These are phyloP conservation scores for Candida andamanensis DNA, from an alignment of 805 yeast genomes.

Conservation along the genomic window DNA sequence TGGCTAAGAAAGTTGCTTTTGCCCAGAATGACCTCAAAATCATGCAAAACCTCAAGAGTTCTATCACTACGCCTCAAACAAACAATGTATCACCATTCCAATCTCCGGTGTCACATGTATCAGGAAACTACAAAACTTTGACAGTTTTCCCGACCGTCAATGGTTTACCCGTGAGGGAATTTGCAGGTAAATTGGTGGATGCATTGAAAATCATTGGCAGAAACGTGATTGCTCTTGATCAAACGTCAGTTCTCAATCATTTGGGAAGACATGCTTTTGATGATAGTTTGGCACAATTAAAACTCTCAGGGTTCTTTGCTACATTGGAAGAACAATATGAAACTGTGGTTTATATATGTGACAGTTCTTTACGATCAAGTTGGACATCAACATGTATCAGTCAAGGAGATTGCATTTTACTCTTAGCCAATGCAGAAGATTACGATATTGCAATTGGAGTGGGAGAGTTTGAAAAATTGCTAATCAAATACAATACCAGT, in stretches of 20 bases:
- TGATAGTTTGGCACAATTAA: slow-evolving; percentile 68
- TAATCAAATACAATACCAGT: slow-evolving; percentile 71
- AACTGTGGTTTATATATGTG: slow-evolving; percentile 86
- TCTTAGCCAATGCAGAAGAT: slow-evolving; percentile 78
- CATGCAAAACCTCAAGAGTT: slow-evolving; percentile 5
- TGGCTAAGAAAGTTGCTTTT: slow-evolving; percentile 52
- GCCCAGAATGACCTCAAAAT: slow-evolving; percentile 11
- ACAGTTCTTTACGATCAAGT: slow-evolving; percentile 70
- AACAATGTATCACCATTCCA: slow-evolving; percentile 16
- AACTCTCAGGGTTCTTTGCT: slow-evolving; percentile 83
- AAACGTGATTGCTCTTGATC: slow-evolving; percentile 74
- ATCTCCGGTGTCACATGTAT: slow-evolving; percentile 26
- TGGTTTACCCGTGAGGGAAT: slow-evolving; percentile 83
- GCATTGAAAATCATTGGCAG: slow-evolving; percentile 71
- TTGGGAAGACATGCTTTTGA: slow-evolving; percentile 92
- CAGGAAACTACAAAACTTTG: slow-evolving; percentile 68
- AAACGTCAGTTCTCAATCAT: slow-evolving; percentile 71
- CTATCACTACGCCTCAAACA: slow-evolving; percentile 9
- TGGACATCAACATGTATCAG: slow-evolving; percentile 93
- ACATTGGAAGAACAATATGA: slow-evolving; percentile 87
- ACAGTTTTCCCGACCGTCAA: slow-evolving; percentile 74
- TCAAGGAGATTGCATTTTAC: slow-evolving; percentile 90
- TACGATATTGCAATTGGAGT: slow-evolving; percentile 53
- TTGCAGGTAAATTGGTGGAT: slow-evolving; percentile 67
- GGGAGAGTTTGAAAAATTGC: slow-evolving; percentile 80